Evolutionary conservation across 306 rosid species (phyloP).

Genomic region (Benincasa hispida): DNA sequence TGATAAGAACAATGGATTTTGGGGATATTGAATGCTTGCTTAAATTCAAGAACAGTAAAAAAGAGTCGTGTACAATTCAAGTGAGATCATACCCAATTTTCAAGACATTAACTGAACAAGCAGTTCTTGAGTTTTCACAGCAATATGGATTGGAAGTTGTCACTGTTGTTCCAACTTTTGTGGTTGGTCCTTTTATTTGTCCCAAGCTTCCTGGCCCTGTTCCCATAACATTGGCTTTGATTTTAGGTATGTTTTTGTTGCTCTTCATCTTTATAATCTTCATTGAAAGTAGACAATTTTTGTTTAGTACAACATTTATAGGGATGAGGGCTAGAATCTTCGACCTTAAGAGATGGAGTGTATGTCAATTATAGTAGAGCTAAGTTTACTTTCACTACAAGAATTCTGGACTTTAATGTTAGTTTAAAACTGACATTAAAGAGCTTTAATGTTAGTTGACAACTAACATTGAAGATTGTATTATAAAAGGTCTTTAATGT

Average conservation of each 20-base stretch:
- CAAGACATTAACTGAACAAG: conserved; percentile 45
- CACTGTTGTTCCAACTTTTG: conserved; percentile 31
- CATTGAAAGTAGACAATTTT: too few relatives aligned
- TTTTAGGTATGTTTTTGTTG: conserved; percentile 18
- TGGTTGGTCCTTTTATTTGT: conserved; percentile 56
- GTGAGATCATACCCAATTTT: conserved; percentile 27
- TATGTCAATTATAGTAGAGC: too few relatives aligned
- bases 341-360: too few relatives aligned
- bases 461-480: too few relatives aligned
- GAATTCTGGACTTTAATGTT: too few relatives aligned
- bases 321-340: too few relatives aligned
- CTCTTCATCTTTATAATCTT: neutral
- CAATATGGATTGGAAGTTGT: conserved; percentile 43
- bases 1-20: conserved; percentile 33
- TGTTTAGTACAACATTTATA: too few relatives aligned
- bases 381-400: too few relatives aligned
- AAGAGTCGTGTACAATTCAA: conserved; percentile 43
- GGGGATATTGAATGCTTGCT: conserved; percentile 39
- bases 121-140: conserved; percentile 42
- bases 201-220: conserved; percentile 33
- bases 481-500: too few relatives aligned
- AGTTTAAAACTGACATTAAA: too few relatives aligned
- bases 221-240: neutral
- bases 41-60: conserved; percentile 26
- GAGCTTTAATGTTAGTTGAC: too few relatives aligned